Percentiles rank a stretch among this genome's conserved stretches.
These are phyloP conservation scores for Auricularia cornea DNA, from an alignment of 768 basidiomycete species.

Conservation along the genomic window DNA sequence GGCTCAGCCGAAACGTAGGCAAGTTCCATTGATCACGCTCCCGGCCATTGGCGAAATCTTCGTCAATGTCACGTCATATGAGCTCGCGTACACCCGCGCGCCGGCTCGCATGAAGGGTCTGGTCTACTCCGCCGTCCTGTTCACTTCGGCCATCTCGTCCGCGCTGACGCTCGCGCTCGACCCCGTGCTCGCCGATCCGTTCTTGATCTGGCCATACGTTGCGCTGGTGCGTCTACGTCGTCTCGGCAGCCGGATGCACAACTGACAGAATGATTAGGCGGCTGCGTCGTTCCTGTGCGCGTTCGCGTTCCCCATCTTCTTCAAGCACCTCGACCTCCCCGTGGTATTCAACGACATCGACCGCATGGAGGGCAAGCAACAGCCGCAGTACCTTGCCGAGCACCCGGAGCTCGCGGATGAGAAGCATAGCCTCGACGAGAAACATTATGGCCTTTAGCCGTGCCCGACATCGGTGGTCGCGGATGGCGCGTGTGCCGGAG, in stretches of 20 bases:
- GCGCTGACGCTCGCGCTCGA: conserved; percentile 20
- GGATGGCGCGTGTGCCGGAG: no score
- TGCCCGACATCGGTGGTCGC: no score
- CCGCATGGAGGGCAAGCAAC: conserved; percentile 15
- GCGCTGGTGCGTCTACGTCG: conserved; percentile 7
- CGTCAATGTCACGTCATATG: conserved; percentile 23
- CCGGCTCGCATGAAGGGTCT: conserved; percentile 25
- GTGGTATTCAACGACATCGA: conserved; percentile 5
- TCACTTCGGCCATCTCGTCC: conserved; percentile 20
- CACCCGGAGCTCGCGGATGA: background rate
- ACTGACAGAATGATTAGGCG: conserved; percentile 1
- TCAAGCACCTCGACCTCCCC: conserved; percentile 20
- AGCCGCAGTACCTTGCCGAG: background rate
- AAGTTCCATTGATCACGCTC: conserved; percentile 20
- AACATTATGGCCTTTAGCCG: background rate
- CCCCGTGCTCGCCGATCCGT: conserved; percentile 20
- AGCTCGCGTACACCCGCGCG: conserved; percentile 24
- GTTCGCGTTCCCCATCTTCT: conserved; percentile 18
- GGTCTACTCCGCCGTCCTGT: conserved; percentile 20
- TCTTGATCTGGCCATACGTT: conserved; percentile 21
- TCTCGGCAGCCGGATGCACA: background rate
- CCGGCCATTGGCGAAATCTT: conserved; percentile 25
- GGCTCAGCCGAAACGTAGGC: conserved; percentile 3
- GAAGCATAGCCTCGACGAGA: background rate
- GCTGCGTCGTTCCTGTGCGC: conserved; percentile 15